Percentiles rank a stretch among this genome's conserved stretches.
phyloP scores from a whole-genome alignment of 2,329 filamentous ascomycete species.

The Phyllosticta citrichinensis region DNA sequence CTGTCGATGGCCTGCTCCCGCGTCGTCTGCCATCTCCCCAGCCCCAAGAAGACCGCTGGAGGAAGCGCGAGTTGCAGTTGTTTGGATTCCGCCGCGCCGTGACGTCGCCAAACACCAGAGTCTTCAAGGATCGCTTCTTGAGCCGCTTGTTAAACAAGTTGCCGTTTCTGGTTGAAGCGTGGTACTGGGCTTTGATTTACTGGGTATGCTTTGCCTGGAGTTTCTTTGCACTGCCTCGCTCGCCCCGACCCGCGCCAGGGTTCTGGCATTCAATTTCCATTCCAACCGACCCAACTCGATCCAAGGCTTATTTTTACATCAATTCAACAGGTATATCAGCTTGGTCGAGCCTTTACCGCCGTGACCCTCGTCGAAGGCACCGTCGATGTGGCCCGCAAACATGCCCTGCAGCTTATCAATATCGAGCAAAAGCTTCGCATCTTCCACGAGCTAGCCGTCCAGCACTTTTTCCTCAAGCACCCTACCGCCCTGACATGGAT shows the following conservation, averaged over 20 bases:
- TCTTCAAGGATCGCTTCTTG: slow-evolving; percentile 50
- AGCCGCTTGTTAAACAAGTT: slow-evolving; percentile 56
- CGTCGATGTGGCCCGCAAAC: slow-evolving; percentile 56
- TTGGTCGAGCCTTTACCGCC: slow-evolving; percentile 62
- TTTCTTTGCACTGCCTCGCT: background rate
- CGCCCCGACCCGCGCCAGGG: background rate
- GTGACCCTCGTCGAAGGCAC: slow-evolving; percentile 58
- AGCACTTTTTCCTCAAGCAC: slow-evolving; percentile 46
- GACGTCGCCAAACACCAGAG: slow-evolving; percentile 50
- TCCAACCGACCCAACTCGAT: background rate
- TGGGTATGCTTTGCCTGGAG: slow-evolving; percentile 47
- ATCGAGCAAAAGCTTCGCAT: slow-evolving; percentile 55
- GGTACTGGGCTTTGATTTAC: slow-evolving; percentile 70
- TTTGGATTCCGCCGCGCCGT: slow-evolving; percentile 39
- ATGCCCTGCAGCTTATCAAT: slow-evolving; percentile 58
- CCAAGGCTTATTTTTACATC: background rate
- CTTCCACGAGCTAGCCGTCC: slow-evolving; percentile 55
- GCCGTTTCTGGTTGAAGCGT: slow-evolving; percentile 64
- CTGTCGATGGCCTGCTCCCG: slow-evolving; percentile 24
- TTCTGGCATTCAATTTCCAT: background rate
- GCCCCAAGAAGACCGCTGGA: slow-evolving; percentile 39
- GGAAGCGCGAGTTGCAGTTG: slow-evolving; percentile 39
- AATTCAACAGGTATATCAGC: slow-evolving; percentile 56
- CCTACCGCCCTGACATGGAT: slow-evolving; percentile 55
- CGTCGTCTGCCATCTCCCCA: slow-evolving; percentile 30